A percentile compares a stretch with the other conserved stretches of the same genome.
These are phyloP conservation scores for Eutypella sp. DNA, from an alignment of 2,329 filamentous ascomycete genomes.

Conservation along the genomic window DNA sequence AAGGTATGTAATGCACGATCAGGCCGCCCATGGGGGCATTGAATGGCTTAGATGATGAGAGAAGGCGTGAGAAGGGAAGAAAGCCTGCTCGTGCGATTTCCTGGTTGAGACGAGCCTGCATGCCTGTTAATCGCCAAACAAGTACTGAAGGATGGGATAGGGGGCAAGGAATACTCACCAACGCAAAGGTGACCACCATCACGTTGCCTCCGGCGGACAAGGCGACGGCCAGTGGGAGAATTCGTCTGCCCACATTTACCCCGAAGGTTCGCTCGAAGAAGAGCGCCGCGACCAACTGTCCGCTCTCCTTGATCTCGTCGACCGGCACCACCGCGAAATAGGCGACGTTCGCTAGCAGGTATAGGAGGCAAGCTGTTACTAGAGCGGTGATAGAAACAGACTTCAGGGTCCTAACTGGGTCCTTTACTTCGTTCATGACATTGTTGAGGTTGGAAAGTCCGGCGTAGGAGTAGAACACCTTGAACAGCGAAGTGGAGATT, in stretches of 20 bases:
- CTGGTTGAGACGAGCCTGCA: slow-evolving; percentile 62
- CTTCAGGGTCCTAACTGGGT: slow-evolving; percentile 61
- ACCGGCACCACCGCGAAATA: slow-evolving; percentile 62
- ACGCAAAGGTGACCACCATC: slow-evolving; percentile 65
- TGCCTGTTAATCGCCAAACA: slow-evolving; percentile 12
- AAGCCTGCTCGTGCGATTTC: slow-evolving; percentile 69
- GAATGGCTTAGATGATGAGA: slow-evolving; percentile 64
- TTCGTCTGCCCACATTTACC: slow-evolving; percentile 45
- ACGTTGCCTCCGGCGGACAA: slow-evolving; percentile 67
- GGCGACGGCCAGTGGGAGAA: slow-evolving; percentile 61
- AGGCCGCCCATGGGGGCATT: slow-evolving; percentile 63
- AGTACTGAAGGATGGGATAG: not conserved
- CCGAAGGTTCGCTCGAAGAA: slow-evolving; percentile 65
- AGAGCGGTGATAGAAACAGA: slow-evolving; percentile 57
- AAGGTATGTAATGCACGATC: slow-evolving; percentile 64
- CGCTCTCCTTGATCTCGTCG: slow-evolving; percentile 61
- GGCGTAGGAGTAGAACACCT: slow-evolving; percentile 65
- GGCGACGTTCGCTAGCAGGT: slow-evolving; percentile 61
- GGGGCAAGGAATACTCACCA: slow-evolving; percentile 42
- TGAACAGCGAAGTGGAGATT: slow-evolving; percentile 62
- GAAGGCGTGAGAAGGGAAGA: slow-evolving; percentile 54
- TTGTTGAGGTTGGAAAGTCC: slow-evolving; percentile 65
- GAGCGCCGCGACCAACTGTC: slow-evolving; percentile 62
- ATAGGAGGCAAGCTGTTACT: slow-evolving; percentile 56
- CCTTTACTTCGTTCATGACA: slow-evolving; percentile 65